These are phyloP conservation scores for Microbotryomycetes sp. DNA, from an alignment of 1,284 basidiomycete species.

Conservation along the genomic window DNA sequence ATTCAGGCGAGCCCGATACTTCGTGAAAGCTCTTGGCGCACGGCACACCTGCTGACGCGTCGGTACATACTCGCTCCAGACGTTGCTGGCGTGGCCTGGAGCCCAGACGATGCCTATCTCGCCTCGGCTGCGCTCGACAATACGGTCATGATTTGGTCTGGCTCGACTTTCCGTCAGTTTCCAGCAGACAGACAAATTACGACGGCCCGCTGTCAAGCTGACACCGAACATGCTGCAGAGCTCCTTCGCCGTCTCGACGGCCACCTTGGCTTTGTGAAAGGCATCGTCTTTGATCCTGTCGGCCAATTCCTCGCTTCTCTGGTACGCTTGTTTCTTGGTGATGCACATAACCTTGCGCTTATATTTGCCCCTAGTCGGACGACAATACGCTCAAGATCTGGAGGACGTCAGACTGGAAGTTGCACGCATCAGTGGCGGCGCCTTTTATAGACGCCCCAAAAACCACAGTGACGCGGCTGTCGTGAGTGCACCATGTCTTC, in stretches of 20 bases:
- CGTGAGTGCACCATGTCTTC: constrained; percentile 48
- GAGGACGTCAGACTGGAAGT: constrained; percentile 84
- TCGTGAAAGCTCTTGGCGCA: too few relatives aligned
- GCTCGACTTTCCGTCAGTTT: constrained; percentile 65
- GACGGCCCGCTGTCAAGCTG: neutral
- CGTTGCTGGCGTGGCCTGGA: constrained; percentile 94
- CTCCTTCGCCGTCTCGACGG: constrained; percentile 72
- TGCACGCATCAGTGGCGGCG: constrained; percentile 74
- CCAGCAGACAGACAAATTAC: neutral
- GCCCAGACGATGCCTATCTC: constrained; percentile 78
- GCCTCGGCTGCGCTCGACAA: constrained; percentile 93
- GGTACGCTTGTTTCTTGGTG: constrained; percentile 34
- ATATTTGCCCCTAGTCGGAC: constrained; percentile 59
- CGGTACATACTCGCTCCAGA: too few relatives aligned
- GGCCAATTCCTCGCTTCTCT: constrained; percentile 91
- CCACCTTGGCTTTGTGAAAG: constrained; percentile 96
- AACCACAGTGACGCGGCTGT: constrained; percentile 82
- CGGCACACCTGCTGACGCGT: too few relatives aligned
- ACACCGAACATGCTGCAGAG: constrained; percentile 47
- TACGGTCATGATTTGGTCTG: constrained; percentile 86
- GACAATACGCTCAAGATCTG: constrained; percentile 95
- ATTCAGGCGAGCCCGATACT: constrained; percentile 57
- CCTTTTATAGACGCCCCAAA: constrained; percentile 92
- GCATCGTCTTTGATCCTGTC: constrained; percentile 96
- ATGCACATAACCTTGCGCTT: neutral